These are phyloP conservation scores for Fusarium piperis DNA, from an alignment of 2,329 filamentous ascomycete species.

Conservation along the genomic window DNA sequence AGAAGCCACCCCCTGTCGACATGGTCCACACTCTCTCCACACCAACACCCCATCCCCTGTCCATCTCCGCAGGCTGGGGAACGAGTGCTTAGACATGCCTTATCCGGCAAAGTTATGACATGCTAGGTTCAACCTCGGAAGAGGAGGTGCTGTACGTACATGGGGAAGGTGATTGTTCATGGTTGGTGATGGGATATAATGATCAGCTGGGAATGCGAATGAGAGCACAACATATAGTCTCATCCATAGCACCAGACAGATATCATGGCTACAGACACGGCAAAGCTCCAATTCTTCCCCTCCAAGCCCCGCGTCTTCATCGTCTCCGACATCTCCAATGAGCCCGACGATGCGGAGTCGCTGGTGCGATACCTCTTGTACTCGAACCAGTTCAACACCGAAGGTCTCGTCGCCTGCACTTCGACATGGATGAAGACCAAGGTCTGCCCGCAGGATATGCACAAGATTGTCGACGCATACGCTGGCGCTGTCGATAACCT, in stretches of 20 bases:
- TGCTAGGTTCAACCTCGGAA: conserved; percentile 22
- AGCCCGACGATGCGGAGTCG: conserved; percentile 57
- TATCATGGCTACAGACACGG: conserved; percentile 25
- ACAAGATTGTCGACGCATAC: conserved; percentile 56
- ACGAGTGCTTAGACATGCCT: conserved; percentile 3
- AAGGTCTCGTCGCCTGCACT: conserved; percentile 57
- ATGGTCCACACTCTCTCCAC: not conserved
- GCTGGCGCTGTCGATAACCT: conserved; percentile 57
- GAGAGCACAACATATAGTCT: not conserved
- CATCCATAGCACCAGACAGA: not conserved
- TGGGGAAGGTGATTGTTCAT: too few species aligned
- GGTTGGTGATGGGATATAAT: conserved; percentile 21
- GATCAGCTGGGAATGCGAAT: conserved; percentile 1
- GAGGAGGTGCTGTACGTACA: not conserved
- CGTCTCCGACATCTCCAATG: conserved; percentile 57
- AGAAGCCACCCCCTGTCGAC: not conserved
- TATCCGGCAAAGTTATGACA: not conserved
- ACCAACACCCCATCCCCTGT: not conserved
- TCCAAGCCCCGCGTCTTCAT: conserved; percentile 52
- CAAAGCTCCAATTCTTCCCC: conserved; percentile 28
- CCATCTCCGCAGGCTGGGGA: not conserved
- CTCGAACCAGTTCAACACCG: conserved; percentile 57
- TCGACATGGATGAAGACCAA: conserved; percentile 56
- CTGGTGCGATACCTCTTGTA: conserved; percentile 57
- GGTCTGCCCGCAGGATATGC: conserved; percentile 54